These are phyloP conservation scores for Thalia dealbata DNA, from an alignment of 176 grass and related monocot genomes.

Conservation along the genomic window DNA sequence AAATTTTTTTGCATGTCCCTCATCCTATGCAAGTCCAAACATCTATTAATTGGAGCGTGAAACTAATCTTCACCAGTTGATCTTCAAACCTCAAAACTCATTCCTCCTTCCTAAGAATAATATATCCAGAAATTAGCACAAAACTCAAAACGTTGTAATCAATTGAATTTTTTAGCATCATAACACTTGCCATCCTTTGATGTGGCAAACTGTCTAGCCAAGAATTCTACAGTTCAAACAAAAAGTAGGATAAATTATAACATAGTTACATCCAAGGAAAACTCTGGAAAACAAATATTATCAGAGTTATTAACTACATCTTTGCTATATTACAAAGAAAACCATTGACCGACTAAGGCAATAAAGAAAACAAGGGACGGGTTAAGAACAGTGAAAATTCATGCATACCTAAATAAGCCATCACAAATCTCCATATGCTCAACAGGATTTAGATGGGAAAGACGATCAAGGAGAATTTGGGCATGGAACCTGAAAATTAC, in stretches of 20 bases:
- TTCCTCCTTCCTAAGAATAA: too few species aligned
- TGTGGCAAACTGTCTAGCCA: not conserved
- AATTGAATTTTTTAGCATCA: not conserved
- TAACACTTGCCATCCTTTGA: not conserved
- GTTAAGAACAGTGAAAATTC: not conserved
- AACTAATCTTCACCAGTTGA: too few species aligned
- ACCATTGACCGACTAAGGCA: not conserved
- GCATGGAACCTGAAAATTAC: slow-evolving; percentile 64
- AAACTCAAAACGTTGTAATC: not conserved
- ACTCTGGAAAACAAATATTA: not conserved
- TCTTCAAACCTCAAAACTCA: too few species aligned
- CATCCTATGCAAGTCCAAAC: too few species aligned
- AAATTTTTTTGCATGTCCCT: too few species aligned
- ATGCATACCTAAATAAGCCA: slow-evolving; percentile 68
- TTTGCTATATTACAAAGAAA: slow-evolving; percentile 7
- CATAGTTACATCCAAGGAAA: not conserved
- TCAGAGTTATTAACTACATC: slow-evolving; percentile 1
- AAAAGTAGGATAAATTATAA: not conserved
- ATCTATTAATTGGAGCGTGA: too few species aligned
- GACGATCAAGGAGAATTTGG: slow-evolving; percentile 80
- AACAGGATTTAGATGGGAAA: slow-evolving; percentile 71
- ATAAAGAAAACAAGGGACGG: not conserved
- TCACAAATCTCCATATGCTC: slow-evolving; percentile 84
- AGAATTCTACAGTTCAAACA: not conserved
- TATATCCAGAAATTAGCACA: too few species aligned